A percentile compares a stretch with the other conserved stretches of the same genome.
Conservation (phyloP, 768 basidiomycete genomes). For the Pisolithus tinctorius region DNA sequence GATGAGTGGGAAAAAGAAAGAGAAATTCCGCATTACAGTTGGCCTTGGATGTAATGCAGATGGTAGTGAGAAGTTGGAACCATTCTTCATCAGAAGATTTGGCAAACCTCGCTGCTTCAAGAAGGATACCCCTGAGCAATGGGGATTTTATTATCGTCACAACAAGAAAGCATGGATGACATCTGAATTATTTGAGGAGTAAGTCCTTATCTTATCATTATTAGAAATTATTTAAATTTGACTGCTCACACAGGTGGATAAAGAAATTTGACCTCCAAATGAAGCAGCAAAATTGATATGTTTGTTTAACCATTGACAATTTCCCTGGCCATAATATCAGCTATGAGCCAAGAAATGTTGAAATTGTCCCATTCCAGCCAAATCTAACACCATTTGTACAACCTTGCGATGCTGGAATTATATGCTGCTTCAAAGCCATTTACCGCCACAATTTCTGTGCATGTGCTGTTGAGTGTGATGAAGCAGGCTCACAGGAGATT, state of each 20-base stretch:
- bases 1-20: slow-evolving; percentile 12
- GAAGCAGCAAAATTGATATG: slow-evolving; percentile 1
- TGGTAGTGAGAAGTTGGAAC: not conserved
- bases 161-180: slow-evolving; percentile 31
- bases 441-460: not conserved
- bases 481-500: slow-evolving; percentile 23
- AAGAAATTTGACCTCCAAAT: slow-evolving; percentile 13
- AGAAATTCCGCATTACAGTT: slow-evolving; percentile 9
- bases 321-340: slow-evolving; percentile 1
- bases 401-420: slow-evolving; percentile 2
- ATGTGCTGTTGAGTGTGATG: slow-evolving; percentile 24
- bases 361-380: not conserved
- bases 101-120: not conserved
- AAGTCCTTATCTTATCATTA: slow-evolving; percentile 1
- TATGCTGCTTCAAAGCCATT: slow-evolving; percentile 20
- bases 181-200: slow-evolving; percentile 28
- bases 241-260: slow-evolving; percentile 14
- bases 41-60: slow-evolving; percentile 3
- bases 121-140: not conserved
- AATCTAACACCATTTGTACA: not conserved
- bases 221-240: not conserved
- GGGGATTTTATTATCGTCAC: not conserved
- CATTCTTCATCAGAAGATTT: not conserved
- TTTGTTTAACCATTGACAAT: slow-evolving; percentile 7
- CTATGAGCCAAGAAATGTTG: slow-evolving; percentile 3